phyloP scores from a whole-genome alignment of 306 rosid species.

The Inga laurina region DNA sequence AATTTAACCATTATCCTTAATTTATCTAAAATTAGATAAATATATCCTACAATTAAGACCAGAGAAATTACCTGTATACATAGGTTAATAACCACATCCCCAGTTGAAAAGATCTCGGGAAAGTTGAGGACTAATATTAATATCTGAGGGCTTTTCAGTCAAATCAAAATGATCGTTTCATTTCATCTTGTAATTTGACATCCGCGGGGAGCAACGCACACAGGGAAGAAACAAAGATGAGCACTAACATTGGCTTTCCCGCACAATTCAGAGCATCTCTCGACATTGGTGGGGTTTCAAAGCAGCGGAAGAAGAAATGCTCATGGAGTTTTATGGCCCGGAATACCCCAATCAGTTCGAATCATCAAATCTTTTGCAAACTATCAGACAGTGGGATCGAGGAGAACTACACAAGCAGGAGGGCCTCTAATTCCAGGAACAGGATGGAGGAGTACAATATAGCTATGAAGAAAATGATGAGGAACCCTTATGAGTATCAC shows the following conservation, averaged over 20 bases:
- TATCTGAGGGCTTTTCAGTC: constrained; percentile 41
- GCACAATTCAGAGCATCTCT: constrained; percentile 44
- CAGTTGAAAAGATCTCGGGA: not conserved
- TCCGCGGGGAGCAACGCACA: not conserved
- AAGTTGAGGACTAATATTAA: constrained; percentile 14
- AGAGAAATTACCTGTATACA: too few relatives aligned
- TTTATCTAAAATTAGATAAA: too few relatives aligned
- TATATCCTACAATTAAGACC: too few relatives aligned
- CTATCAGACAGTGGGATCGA: constrained; percentile 60
- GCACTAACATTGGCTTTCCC: constrained; percentile 36
- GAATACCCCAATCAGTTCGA: constrained; percentile 23
- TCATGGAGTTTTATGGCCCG: constrained; percentile 31
- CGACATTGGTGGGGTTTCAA: constrained; percentile 23
- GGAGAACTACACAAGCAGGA: constrained; percentile 40
- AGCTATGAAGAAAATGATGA: constrained; percentile 94
- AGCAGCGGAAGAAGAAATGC: constrained; percentile 29
- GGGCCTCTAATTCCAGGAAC: constrained; percentile 45
- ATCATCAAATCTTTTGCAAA: constrained; percentile 45
- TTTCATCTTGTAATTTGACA: not conserved
- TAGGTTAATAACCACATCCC: not conserved
- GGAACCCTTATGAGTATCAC: constrained; percentile 91
- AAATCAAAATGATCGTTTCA: constrained; percentile 25
- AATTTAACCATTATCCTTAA: too few relatives aligned
- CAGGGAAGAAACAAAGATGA: constrained; percentile 44
- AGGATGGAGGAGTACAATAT: constrained; percentile 76